These are phyloP conservation scores for Xylariaceae sp. DNA, from an alignment of 2,329 filamentous ascomycete species.

Conservation along the genomic window DNA sequence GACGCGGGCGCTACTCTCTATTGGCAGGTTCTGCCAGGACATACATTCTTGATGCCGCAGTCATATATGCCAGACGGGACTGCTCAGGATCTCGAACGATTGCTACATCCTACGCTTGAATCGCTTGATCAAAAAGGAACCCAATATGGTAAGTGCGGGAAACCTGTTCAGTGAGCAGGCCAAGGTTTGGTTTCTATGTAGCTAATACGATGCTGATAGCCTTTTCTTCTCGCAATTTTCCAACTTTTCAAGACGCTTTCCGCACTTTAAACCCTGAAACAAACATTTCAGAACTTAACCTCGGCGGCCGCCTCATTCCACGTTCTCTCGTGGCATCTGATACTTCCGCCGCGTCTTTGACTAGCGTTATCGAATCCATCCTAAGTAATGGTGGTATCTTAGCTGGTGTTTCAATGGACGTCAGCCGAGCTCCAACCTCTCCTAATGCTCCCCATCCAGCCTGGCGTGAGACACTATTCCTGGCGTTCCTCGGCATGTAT, in stretches of 20 bases:
- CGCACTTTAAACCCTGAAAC: slow-evolving; percentile 1
- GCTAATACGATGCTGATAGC: background rate
- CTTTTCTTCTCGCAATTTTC: slow-evolving; percentile 1
- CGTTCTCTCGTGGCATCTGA: slow-evolving; percentile 9
- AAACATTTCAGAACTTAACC: no score
- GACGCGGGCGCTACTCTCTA: background rate
- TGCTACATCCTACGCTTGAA: slow-evolving; percentile 16
- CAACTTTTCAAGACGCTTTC: slow-evolving; percentile 20
- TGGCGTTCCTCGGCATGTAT: no score
- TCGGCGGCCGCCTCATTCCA: no score
- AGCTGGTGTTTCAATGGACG: slow-evolving; percentile 34
- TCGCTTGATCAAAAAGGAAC: slow-evolving; percentile 12
- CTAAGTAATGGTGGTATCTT: slow-evolving; percentile 31
- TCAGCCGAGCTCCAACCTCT: slow-evolving; percentile 24
- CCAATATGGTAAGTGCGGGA: slow-evolving; percentile 14
- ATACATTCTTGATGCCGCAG: background rate
- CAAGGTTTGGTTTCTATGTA: background rate
- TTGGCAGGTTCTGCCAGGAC: background rate
- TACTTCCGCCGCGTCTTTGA: slow-evolving; percentile 18
- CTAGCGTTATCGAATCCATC: slow-evolving; percentile 33
- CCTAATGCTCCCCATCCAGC: slow-evolving; percentile 38
- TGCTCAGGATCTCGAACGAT: slow-evolving; percentile 8
- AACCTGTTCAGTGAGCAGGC: background rate
- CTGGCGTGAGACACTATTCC: slow-evolving; percentile 38
- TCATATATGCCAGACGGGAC: slow-evolving; percentile 9